Percentiles rank a stretch among this genome's conserved stretches.
Evolutionary conservation across 176 grass and related monocot genomes (phyloP).

Genomic region (Panicum miliaceum): DNA sequence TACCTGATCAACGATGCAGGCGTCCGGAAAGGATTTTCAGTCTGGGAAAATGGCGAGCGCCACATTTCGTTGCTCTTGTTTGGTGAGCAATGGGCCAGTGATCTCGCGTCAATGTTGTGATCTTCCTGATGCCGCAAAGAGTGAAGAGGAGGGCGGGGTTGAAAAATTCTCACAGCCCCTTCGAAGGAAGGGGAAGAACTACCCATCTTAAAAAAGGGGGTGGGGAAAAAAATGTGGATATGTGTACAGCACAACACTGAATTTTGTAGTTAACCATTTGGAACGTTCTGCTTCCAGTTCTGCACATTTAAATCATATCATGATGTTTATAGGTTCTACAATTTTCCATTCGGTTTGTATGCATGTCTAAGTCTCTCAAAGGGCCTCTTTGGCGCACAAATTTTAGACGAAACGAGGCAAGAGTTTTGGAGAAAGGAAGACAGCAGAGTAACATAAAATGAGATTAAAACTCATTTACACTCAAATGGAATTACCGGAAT

Average conservation of each 20-base stretch:
- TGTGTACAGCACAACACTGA: slow-evolving; percentile 37
- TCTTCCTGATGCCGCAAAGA: background rate
- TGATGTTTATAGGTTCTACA: background rate
- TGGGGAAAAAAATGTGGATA: slow-evolving; percentile 3
- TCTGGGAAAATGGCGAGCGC: background rate
- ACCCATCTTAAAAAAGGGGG: background rate
- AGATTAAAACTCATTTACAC: background rate
- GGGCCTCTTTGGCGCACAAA: background rate
- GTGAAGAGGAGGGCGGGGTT: background rate
- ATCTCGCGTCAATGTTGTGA: background rate
- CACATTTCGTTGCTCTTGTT: slow-evolving; percentile 1
- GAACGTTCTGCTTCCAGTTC: background rate
- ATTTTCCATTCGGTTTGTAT: background rate
- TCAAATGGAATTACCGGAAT: background rate
- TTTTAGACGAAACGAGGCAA: background rate
- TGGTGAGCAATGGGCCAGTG: background rate
- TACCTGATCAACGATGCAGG: background rate
- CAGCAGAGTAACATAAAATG: background rate
- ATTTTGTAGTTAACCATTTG: slow-evolving; percentile 16
- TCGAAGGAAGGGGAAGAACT: background rate
- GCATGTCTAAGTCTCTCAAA: background rate
- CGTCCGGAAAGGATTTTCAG: background rate
- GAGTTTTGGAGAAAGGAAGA: background rate
- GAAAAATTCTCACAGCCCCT: background rate
- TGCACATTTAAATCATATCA: slow-evolving; percentile 1